Evolutionary conservation across 1,284 basidiomycete species (phyloP).

Genomic region (Cutaneotrichosporon daszewskae): DNA sequence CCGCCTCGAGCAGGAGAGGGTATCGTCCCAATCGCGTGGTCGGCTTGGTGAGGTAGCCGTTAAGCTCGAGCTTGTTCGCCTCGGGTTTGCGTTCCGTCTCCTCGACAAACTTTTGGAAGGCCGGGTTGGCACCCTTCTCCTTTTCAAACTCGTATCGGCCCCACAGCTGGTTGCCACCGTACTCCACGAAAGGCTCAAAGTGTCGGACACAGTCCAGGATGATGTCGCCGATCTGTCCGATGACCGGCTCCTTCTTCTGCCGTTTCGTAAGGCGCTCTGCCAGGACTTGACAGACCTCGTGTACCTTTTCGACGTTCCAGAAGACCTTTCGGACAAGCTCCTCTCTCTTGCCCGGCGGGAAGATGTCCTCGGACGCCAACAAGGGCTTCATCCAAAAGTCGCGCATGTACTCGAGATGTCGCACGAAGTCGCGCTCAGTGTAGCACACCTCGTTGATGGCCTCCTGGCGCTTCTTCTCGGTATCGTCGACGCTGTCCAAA

Average conservation of each 20-base stretch:
- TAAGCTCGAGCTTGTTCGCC: slow-evolving; percentile 92
- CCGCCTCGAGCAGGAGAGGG: slow-evolving; percentile 86
- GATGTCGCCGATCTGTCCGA: slow-evolving; percentile 87
- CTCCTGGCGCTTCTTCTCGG: slow-evolving; percentile 94
- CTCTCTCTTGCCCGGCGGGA: slow-evolving; percentile 68
- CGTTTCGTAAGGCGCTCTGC: slow-evolving; percentile 91
- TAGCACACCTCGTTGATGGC: slow-evolving; percentile 99
- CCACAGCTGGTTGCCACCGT: slow-evolving; percentile 94
- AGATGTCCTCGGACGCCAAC: slow-evolving; percentile 59
- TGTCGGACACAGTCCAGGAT: slow-evolving; percentile 80
- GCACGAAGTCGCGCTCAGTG: slow-evolving; percentile 95
- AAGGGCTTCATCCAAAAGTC: slow-evolving; percentile 91
- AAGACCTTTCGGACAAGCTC: slow-evolving; percentile 94
- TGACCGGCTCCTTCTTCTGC: slow-evolving; percentile 89
- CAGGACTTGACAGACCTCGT: slow-evolving; percentile 80
- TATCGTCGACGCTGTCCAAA: slow-evolving; percentile 82
- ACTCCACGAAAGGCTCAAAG: slow-evolving; percentile 88
- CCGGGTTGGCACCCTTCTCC: slow-evolving; percentile 87
- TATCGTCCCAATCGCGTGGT: slow-evolving; percentile 95
- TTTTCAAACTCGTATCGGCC: slow-evolving; percentile 99
- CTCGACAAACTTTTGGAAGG: slow-evolving; percentile 96
- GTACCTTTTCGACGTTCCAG: slow-evolving; percentile 95
- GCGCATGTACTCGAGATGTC: slow-evolving; percentile 95
- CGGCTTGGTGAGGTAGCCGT: slow-evolving; percentile 97
- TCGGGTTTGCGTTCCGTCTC: slow-evolving; percentile 86